Conservation (phyloP, 495 filamentous ascomycete genomes). For the Tuber brumale region DNA sequence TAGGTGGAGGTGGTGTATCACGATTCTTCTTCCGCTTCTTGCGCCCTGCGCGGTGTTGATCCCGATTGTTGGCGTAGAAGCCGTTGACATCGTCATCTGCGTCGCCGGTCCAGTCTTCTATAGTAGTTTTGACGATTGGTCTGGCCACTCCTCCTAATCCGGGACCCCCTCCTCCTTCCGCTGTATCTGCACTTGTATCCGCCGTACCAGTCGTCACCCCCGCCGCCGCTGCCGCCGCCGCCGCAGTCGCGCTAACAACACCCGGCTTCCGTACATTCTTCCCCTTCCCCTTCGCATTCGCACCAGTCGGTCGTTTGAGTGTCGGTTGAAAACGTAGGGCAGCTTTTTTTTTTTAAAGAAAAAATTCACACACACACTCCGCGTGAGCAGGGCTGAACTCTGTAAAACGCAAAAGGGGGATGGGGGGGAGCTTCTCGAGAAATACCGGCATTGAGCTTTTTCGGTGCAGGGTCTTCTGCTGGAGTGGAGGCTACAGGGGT, state of each 20-base stretch:
- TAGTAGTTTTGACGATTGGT: slow-evolving; percentile 54
- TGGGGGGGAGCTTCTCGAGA: slow-evolving; percentile 42
- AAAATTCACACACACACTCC: slow-evolving; percentile 40
- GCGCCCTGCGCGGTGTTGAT: slow-evolving; percentile 67
- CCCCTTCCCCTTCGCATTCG: slow-evolving; percentile 62
- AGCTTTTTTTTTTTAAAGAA: slow-evolving; percentile 45
- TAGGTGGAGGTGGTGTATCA: slow-evolving; percentile 54
- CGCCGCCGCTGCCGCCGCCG: slow-evolving; percentile 38
- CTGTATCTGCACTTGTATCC: slow-evolving; percentile 36
- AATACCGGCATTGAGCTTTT: slow-evolving; percentile 75
- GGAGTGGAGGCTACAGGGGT: slow-evolving; percentile 39
- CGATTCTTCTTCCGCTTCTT: slow-evolving; percentile 82
- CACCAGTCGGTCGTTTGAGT: slow-evolving; percentile 61
- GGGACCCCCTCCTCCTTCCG: slow-evolving; percentile 20
- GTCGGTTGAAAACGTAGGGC: slow-evolving; percentile 85
- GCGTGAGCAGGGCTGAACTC: slow-evolving; percentile 48
- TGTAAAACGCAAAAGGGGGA: slow-evolving; percentile 36
- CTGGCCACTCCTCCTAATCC: slow-evolving; percentile 8
- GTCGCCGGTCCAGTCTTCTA: slow-evolving; percentile 76
- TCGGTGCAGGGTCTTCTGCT: slow-evolving; percentile 49
- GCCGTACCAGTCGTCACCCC: slow-evolving; percentile 23
- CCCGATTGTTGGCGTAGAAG: slow-evolving; percentile 49
- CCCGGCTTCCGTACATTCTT: slow-evolving; percentile 48
- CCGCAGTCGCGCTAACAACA: slow-evolving; percentile 22
- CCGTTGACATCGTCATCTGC: slow-evolving; percentile 69